phyloP scores from a whole-genome alignment of 108 stramenopile genomes.

The Nannochloropsis gaditana region DNA sequence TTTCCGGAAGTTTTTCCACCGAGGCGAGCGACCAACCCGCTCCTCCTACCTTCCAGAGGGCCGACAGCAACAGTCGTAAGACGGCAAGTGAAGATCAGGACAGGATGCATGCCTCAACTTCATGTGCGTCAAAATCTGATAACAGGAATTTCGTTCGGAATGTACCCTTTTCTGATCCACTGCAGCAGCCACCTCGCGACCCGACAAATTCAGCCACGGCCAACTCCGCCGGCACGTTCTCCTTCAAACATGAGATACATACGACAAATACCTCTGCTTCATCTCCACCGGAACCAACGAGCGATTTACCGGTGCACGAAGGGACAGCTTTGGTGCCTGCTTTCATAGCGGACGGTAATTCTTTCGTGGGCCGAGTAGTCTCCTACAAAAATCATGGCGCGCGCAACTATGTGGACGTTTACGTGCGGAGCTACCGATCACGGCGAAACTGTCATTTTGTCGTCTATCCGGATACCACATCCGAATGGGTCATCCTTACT shows the following conservation, averaged over 20 bases:
- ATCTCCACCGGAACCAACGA: background rate
- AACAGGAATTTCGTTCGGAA: no score
- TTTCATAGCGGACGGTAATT: background rate
- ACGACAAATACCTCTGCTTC: background rate
- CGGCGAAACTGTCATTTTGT: background rate
- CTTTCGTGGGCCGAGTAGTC: background rate
- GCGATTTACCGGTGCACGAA: background rate
- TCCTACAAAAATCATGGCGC: background rate
- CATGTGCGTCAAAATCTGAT: no score
- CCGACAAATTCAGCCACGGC: background rate
- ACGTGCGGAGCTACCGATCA: background rate
- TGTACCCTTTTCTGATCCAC: no score
- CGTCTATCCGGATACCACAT: background rate
- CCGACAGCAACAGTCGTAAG: no score
- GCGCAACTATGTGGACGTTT: background rate
- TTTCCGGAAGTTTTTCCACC: background rate
- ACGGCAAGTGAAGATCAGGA: no score
- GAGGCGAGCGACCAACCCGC: no score
- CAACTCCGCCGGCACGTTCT: background rate
- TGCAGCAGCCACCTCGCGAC: no score
- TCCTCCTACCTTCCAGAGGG: no score
- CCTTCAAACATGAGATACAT: no score
- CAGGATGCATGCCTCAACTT: no score
- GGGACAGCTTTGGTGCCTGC: background rate
- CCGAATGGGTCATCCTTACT: slow-evolving; percentile 1